These are phyloP conservation scores for Penicillium italicum DNA, from an alignment of 2,329 filamentous ascomycete species.

Conservation along the genomic window DNA sequence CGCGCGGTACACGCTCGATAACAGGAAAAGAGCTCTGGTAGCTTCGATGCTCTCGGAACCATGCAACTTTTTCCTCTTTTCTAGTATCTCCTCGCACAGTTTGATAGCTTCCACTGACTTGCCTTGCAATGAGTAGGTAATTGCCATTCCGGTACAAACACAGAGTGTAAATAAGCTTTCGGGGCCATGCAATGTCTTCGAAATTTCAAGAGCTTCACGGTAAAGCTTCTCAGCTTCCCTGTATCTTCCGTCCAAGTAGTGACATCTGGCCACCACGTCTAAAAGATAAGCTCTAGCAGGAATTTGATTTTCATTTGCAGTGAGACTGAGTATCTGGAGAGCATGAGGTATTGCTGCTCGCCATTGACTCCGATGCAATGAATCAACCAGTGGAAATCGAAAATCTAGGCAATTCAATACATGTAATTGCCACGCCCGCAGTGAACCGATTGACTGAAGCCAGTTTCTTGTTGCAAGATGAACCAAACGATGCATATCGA, in stretches of 20 bases:
- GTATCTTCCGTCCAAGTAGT: slow-evolving; percentile 23
- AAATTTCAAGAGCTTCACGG: background rate
- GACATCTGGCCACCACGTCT: slow-evolving; percentile 12
- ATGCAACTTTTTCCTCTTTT: background rate
- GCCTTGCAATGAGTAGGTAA: background rate
- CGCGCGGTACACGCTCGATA: background rate
- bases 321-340: background rate
- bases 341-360: slow-evolving; percentile 21
- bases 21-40: background rate
- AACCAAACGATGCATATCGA: slow-evolving; percentile 32
- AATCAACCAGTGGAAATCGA: slow-evolving; percentile 9
- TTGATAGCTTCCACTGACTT: background rate
- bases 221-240: slow-evolving; percentile 12
- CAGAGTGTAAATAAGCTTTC: too few species aligned
- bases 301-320: too few species aligned
- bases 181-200: background rate
- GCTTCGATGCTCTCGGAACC: background rate
- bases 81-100: background rate
- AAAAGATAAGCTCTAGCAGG: too few species aligned
- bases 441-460: slow-evolving; percentile 11
- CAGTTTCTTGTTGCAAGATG: slow-evolving; percentile 30
- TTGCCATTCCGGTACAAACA: too few species aligned
- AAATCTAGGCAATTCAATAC: slow-evolving; percentile 4
- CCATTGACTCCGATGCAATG: slow-evolving; percentile 15
- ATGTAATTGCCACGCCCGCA: background rate